A percentile compares a stretch with the other conserved stretches of the same genome.
Conservation (phyloP, 1,284 basidiomycete genomes). For the Ceratobasidium sp. region DNA sequence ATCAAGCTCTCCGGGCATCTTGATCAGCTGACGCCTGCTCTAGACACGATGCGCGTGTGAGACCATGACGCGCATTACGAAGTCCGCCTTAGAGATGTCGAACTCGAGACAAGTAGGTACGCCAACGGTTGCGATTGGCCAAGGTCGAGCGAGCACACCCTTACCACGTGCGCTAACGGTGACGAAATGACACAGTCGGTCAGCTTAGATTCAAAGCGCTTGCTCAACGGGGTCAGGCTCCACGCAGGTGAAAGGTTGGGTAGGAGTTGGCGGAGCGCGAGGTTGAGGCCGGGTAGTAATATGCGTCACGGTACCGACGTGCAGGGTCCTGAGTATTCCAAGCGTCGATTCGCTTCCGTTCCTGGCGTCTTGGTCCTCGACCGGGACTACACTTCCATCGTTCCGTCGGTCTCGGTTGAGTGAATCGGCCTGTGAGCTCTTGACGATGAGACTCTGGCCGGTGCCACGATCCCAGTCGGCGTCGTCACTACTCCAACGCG, state of each 20-base stretch:
- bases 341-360: constrained; percentile 36
- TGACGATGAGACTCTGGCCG: constrained; percentile 46
- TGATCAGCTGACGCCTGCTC: constrained; percentile 52
- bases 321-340: constrained; percentile 19
- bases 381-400: constrained; percentile 46
- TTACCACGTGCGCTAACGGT: constrained; percentile 86
- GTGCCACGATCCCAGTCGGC: constrained; percentile 56
- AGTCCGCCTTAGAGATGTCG: constrained; percentile 76
- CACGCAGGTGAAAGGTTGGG: background rate
- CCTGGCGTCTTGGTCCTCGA: constrained; percentile 31
- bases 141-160: constrained; percentile 86
- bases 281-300: constrained; percentile 8
- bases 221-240: constrained; percentile 12
- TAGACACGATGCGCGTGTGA: constrained; percentile 62
- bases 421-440: constrained; percentile 50
- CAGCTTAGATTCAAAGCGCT: constrained; percentile 30
- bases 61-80: constrained; percentile 76
- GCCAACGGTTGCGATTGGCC: constrained; percentile 81
- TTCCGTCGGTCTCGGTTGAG: constrained; percentile 55
- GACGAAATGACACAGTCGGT: constrained; percentile 72
- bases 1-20: constrained; percentile 14
- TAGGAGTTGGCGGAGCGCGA: background rate
- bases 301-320: constrained; percentile 58
- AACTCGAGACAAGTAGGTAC: constrained; percentile 76
- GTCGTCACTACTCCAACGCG: constrained; percentile 88